Conservation (phyloP, 202 grass and related monocot genomes). For the Panicum virgatum region DNA sequence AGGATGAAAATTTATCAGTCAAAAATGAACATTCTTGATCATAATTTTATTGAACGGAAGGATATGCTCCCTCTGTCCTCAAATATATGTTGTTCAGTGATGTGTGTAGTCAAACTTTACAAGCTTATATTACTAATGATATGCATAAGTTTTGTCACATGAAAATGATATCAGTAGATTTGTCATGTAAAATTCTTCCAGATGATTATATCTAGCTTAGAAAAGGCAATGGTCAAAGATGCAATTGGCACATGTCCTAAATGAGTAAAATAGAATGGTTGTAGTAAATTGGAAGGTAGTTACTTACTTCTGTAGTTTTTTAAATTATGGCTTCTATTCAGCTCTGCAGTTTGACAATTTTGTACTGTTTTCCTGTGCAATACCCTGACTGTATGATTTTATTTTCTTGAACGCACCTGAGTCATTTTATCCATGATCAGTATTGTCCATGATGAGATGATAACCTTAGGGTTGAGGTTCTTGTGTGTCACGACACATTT, state of each 20-base stretch:
- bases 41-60: conserved; percentile 15
- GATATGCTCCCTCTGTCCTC: not conserved
- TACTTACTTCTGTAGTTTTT: not conserved
- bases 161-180: not conserved
- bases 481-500: conserved; percentile 6
- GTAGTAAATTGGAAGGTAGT: not conserved
- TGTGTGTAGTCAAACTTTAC: not conserved
- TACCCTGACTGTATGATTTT: not conserved
- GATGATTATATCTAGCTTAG: not conserved
- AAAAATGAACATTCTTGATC: conserved; percentile 12
- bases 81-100: not conserved
- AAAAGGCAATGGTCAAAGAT: not conserved
- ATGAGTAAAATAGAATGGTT: not conserved
- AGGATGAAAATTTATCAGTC: not conserved
- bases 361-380: not conserved
- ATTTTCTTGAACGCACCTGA: not conserved
- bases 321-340: not conserved
- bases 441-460: not conserved
- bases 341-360: conserved; percentile 11
- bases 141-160: not conserved
- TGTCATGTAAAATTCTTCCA: not conserved
- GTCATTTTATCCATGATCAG: not conserved
- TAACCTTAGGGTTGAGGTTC: conserved; percentile 1
- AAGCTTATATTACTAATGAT: not conserved
- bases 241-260: not conserved